A percentile compares a stretch with the other conserved stretches of the same genome.
Evolutionary conservation across 1,284 basidiomycete genomes (phyloP).

Genomic region (Lignosus rhinocerotis): DNA sequence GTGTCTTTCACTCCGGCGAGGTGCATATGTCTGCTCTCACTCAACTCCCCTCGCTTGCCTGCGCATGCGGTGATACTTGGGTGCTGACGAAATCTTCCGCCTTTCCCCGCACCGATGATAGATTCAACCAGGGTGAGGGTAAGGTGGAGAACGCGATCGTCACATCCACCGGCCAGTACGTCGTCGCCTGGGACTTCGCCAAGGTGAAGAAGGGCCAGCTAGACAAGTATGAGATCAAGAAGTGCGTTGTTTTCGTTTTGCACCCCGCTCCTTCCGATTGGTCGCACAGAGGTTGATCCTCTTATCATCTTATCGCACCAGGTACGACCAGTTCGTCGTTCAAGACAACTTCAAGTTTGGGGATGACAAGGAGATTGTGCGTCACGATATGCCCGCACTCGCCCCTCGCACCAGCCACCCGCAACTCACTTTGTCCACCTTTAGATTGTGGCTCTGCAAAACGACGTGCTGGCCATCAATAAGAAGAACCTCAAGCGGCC

Average conservation of each 20-base stretch:
- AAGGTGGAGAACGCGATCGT: constrained; percentile 94
- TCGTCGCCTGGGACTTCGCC: constrained; percentile 95
- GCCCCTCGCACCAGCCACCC: neutral
- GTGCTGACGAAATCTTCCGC: neutral
- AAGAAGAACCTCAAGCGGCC: constrained; percentile 90
- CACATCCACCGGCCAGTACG: constrained; percentile 93
- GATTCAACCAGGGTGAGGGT: constrained; percentile 90
- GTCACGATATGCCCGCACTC: constrained; percentile 28
- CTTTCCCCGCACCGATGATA: constrained; percentile 32
- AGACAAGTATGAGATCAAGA: constrained; percentile 95
- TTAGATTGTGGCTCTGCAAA: constrained; percentile 90
- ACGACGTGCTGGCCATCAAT: constrained; percentile 93
- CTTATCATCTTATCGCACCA: constrained; percentile 31
- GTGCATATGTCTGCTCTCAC: constrained; percentile 39
- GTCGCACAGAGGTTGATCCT: constrained; percentile 6
- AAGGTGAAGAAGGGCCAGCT: constrained; percentile 91
- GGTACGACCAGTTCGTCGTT: constrained; percentile 91
- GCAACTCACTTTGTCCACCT: neutral
- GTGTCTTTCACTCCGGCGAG: constrained; percentile 92
- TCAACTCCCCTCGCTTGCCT: neutral
- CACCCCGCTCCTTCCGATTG: constrained; percentile 5
- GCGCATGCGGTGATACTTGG: neutral
- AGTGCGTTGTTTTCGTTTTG: constrained; percentile 40
- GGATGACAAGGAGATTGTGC: constrained; percentile 91
- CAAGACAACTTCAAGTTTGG: constrained; percentile 97